Evolutionary conservation across 108 stramenopile genomes (phyloP), one percentile per base, ranked within the genome.

Genomic region (Cyclostephanos tholiformis): DNA sequence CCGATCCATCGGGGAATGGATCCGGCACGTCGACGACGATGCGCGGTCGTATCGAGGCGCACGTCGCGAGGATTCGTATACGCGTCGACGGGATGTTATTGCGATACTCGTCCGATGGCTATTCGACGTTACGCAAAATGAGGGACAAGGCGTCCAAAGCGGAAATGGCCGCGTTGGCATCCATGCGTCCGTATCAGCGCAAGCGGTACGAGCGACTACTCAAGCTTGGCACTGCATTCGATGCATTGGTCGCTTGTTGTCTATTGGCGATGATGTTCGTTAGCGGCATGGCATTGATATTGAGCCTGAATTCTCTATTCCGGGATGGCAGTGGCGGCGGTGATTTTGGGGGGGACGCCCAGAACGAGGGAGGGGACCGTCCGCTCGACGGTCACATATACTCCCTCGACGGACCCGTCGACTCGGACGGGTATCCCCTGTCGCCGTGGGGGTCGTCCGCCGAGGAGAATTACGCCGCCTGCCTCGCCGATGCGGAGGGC

Each of bases 161-260:
- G 14, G 74, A 75, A 60, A 56, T 41, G 63, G 74, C 73, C 43
- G 80, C 80, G 12, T 56, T 81, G 74, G 44, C 57, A 26, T 56
- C 67, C 20, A 75, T 81, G 74, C 65, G 64, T 22, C 73, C 80
- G n/a, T 65, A 75, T 67, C 63, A 66, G 49, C 60, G 80, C 12
- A 74, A 30, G 29, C 60, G 52, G 30, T 81, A 70, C 43, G 69
- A 75, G n/a, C 27, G 74, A 35, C 71, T 59, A 26, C n/a, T 55
- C 25, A 63, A 32, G 51, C 43, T 79, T 51, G 71, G 62, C 22
- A 13, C 12, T 10, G 19, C 29, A 11, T 67, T 67, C 23, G 79
- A 74, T 6, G 0, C 10, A 16, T 26, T 74, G 2, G 72, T 80
- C 12, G 44, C 23, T 6, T 8, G 29, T 19, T 69, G 68, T 22